A percentile compares a stretch with the other conserved stretches of the same genome.
These are phyloP conservation scores for Solanum habrochaites DNA, from an alignment of 257 asterid species.

Conservation along the genomic window DNA sequence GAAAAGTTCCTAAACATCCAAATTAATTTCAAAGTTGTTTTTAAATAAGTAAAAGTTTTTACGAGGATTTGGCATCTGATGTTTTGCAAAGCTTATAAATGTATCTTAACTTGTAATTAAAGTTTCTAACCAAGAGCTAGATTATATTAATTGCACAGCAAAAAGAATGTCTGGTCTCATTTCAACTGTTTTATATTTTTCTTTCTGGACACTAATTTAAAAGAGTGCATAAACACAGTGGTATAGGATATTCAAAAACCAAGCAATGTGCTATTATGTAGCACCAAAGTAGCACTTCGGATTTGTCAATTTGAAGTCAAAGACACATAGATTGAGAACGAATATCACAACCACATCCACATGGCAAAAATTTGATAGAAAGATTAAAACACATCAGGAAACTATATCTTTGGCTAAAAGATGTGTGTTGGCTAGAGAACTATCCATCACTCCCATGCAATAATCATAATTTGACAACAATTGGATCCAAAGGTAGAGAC, in stretches of 20 bases:
- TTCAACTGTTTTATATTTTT: not conserved
- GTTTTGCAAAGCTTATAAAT: not conserved
- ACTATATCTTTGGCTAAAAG: not conserved
- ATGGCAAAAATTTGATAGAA: not conserved
- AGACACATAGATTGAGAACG: not conserved
- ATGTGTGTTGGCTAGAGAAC: not conserved
- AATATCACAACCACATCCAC: not conserved
- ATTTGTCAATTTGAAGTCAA: not conserved
- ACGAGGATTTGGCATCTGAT: not conserved
- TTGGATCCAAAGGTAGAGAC: not conserved
- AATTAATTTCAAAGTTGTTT: not conserved
- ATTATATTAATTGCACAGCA: not conserved
- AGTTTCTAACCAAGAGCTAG: not conserved
- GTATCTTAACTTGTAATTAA: not conserved
- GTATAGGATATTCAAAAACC: not conserved
- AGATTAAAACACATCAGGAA: not conserved
- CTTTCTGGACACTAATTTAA: not conserved
- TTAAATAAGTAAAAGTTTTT: not conserved
- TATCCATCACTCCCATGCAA: not conserved
- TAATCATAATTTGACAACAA: not conserved
- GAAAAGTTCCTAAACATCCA: not conserved
- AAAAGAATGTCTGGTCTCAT: not conserved
- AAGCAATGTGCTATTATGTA: not conserved
- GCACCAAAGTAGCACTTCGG: not conserved
- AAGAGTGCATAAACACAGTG: not conserved